phyloP scores from a whole-genome alignment of 345 rosid genomes.

The Crucihimalaya himalaica region DNA sequence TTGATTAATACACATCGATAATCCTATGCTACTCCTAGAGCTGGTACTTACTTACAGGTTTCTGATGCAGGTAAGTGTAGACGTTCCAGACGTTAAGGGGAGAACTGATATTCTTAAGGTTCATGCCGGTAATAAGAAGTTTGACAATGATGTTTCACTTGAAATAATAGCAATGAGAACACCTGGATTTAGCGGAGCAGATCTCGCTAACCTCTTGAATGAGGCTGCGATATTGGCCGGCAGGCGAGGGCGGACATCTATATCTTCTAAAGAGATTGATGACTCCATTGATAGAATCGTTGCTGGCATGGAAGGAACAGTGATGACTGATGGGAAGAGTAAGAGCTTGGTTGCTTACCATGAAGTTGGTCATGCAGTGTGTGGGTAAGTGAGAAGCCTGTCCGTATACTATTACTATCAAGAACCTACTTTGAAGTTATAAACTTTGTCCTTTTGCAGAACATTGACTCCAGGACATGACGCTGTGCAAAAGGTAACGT shows the following conservation, averaged over 20 bases:
- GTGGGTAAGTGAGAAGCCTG: slow-evolving; percentile 62
- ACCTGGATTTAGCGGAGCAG: slow-evolving; percentile 98
- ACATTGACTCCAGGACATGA: slow-evolving; percentile 98
- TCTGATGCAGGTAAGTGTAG: slow-evolving; percentile 73
- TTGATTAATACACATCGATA: neutral
- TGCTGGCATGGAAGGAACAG: slow-evolving; percentile 99
- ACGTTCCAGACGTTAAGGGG: slow-evolving; percentile 89
- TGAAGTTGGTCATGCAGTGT: slow-evolving; percentile 95
- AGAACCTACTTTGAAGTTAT: neutral
- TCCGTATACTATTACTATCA: neutral
- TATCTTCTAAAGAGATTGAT: slow-evolving; percentile 91
- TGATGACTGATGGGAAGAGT: slow-evolving; percentile 98
- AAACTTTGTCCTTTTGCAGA: slow-evolving; percentile 47
- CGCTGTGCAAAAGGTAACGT: slow-evolving; percentile 91
- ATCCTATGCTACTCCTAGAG: neutral
- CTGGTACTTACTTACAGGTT: slow-evolving; percentile 24
- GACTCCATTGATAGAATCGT: slow-evolving; percentile 98
- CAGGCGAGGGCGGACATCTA: slow-evolving; percentile 75
- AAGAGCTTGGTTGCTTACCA: slow-evolving; percentile 97
- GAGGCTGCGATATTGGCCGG: slow-evolving; percentile 98
- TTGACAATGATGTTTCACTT: slow-evolving; percentile 82
- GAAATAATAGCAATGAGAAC: slow-evolving; percentile 96
- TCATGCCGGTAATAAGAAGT: slow-evolving; percentile 87
- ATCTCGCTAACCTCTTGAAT: slow-evolving; percentile 93
- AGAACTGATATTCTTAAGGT: slow-evolving; percentile 93